Evolutionary conservation across 1,284 basidiomycete species (phyloP), one percentile per base, ranked within the genome.

Genomic region (Apiotrichum laibachii): DNA sequence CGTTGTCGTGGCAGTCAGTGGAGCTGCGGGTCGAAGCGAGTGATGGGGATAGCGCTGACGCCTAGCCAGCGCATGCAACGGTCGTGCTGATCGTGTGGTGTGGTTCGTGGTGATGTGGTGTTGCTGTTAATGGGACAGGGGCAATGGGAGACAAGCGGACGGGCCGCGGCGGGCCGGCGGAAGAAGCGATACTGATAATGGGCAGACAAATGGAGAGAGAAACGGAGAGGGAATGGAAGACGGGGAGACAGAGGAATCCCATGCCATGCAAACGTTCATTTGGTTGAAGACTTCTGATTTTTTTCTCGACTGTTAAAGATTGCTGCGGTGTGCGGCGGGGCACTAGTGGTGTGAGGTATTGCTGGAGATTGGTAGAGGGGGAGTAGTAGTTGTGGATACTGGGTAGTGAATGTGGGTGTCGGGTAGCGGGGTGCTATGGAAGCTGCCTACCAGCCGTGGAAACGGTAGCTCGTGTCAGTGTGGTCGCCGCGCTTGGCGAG

Each of bases 371-470:
- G 45, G 19, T 45, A n/a, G 9, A 21, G 11, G 6, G 10, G 22
- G 19, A 21, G 45, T n/a, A 12, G 45, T 43, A n/a, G 9, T n/a
- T 22, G 19, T 49, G 47, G 37, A 37, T 11, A 37, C 10, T 34
- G 47, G 31, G 8, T 22, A 49, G 19, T 12, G 31, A 8, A 10
- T 10, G n/a, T 18, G 19, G n/a, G 46, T 8, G 8, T 7, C 12
- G 22, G 19, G 46, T 45, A 10, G 22, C 6, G 9, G 22, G 13
- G 31, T 21, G 44, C 9, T 31, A 31, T 7, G 26, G n/a, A n/a
- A n/a, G 31, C 47, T 12, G 33, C 35, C 26, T 51, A 77, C 75
- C 75, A 77, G 19, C 75, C 75, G 63, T 77, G 75, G 19, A 59
- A 57, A 21, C 75, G 59, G 64, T 76, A 77, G 57, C 71, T 69